Base-by-base conservation (phyloP, 371 early-diverging fungal genomes). In the Enterocytospora artemiae region DNA sequence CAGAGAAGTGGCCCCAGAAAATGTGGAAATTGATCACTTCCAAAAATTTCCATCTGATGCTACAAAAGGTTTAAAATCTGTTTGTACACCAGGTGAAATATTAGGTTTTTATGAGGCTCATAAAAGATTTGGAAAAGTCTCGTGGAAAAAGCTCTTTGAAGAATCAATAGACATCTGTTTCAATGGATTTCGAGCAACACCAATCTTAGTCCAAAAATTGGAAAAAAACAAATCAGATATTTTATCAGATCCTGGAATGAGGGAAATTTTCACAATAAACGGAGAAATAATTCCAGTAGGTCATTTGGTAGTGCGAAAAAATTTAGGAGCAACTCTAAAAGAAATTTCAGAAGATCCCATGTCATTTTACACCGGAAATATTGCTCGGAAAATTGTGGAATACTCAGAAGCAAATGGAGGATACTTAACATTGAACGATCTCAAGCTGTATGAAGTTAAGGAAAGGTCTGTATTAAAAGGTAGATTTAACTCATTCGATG, bases 81-180 rank as follows among this genome's bases (percentile, higher is more conserved):
- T 91, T 5, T 93, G 83, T 33, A 85, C 93, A 0, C 97, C 95
- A 14, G 89, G 90, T 12, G 92, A 92, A 74, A 76, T 92, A 7
- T 81, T 85, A 22, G 93, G 95, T 1, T 81, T 90, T 24, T 85
- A 85, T 63, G 62, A 80, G 9, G 89, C 89, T 1, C 90, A 93
- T 73, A 36, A 41, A 44, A 63, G 73, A 54, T 87, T 87, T 79
- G 91, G 91, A 28, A 60, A 55, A 31, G 49, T 77, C 2, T 63
- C 67, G 16, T 97, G 97, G 97, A 66, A 74, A 3, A 69, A 81
- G 1, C 76, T 97, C 20, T 85, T 96, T 76, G 81, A 75, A 56
- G 88, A 90, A 2, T 79, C 88, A 0, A 85, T 93, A 39, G 75
- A 79, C 32, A 71, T 94, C 34, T 49, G 14, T 14, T 84, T 88